Evolutionary conservation across 2,329 filamentous ascomycete genomes (phyloP).

Genomic region (Aspergillus sp.): DNA sequence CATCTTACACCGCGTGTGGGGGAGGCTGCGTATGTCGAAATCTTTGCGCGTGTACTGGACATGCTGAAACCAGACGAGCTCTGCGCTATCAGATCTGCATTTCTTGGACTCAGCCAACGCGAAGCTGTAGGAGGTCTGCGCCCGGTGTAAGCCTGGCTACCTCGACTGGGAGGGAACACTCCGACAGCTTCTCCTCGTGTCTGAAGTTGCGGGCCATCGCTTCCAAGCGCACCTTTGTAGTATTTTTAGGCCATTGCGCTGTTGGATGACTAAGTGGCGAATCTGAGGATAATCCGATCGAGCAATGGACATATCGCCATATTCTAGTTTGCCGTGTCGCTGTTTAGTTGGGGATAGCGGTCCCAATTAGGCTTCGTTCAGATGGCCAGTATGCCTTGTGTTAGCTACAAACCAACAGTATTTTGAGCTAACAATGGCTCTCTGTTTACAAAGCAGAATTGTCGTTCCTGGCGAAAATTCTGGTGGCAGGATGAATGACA

Average conservation of each 20-base stretch:
- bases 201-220: background rate
- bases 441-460: background rate
- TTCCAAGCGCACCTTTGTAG: background rate
- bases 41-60: background rate
- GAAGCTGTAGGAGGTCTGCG: background rate
- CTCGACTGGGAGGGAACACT: background rate
- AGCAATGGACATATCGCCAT: background rate
- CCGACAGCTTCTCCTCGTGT: background rate
- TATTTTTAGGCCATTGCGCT: conserved; percentile 3
- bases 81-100: background rate
- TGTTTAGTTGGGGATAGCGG: background rate
- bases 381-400: background rate
- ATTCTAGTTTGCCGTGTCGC: background rate
- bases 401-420: background rate
- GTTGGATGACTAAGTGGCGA: background rate
- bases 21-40: background rate
- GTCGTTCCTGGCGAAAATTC: background rate
- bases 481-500: conserved; percentile 11
- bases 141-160: background rate
- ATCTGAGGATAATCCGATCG: background rate
- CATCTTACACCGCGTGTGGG: conserved; percentile 3
- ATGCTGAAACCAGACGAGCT: background rate
- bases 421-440: background rate
- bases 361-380: background rate
- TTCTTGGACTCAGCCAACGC: background rate